Evolutionary conservation across 1,284 basidiomycete species (phyloP), one percentile per base, ranked within the genome.

Genomic region (Papiliotrema fonsecae): DNA sequence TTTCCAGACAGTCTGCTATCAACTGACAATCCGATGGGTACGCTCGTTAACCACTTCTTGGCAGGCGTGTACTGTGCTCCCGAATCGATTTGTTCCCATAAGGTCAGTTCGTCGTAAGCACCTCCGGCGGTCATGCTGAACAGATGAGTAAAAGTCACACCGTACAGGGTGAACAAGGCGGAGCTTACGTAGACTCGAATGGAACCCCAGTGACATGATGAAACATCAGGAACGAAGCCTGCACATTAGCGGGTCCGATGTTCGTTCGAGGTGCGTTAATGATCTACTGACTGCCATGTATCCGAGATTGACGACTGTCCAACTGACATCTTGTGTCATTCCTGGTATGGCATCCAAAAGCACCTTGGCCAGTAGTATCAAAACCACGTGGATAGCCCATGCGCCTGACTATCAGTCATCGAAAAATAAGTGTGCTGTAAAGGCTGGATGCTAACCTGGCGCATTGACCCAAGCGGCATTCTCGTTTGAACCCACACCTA

Each of bases 61-160:
- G 94, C 86, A 0, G 94, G 94, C 2, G 94, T 99, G 74, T 98
- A 96, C 66, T 98, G 94, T 0, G 93, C 94, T 34, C 94, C 94
- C 52, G 90, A 87, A 73, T 99, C 94, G 53, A 99, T 99, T 79
- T 99, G 94, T 71, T 99, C 94, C 94, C 94, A 99, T 24, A 99
- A 77, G 0, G 96, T 98, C 42, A 98, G 80, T 61, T 97, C 89
- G 70, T 98, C 94, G 75, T 96, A 98, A 5, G 89, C 94, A 36
- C 96, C 96, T 13, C 85, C 85, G 58, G 70, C 91, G 79, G 65
- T 66, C 52, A 72, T 56, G 16, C 69, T 72, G 35, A 28, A 48
- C 30, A 43, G 52, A 43, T 55, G 50, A 19, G 11, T n/a, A 22
- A 18, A 16, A 6, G 35, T 30, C n/a, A 32, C 19, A 21, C n/a